Base-by-base conservation (phyloP, 345 rosid species). In the Pugionium dolabratum region DNA sequence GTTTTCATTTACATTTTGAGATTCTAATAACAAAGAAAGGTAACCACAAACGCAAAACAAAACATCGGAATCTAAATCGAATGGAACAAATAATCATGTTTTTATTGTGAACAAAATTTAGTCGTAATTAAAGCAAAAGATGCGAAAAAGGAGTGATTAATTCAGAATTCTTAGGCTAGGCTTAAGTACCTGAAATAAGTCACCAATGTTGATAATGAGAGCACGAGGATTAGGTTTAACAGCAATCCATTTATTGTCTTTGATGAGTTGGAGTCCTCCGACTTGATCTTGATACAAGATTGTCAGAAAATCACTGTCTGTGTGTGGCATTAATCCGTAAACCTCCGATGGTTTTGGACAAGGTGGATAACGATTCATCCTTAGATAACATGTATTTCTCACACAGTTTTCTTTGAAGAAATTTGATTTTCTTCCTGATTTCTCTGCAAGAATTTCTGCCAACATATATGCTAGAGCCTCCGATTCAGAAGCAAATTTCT, bases 281-380 rank as follows among this genome's bases (percentile, higher is more conserved):
- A 94, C 97, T 26, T 82, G 80, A 59, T 94, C 99, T 70, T 94
- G 96, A 45, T 88, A 81, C 57, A 90, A 67, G 64, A 94, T 80
- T 1, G 99, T 94, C 75, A 94, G 91, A 79, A 94, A 94, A 76
- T 90, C 97, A 64, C 97, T 94, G 53, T 94, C 97, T 0, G 99
- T 94, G 76, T 94, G 99, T 2, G 99, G 96, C 84, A 85, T 83
- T 36, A 94, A 79, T 2, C 97, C 99, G 65, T 76, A 82, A 8
- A 88, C 76, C 6, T 78, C 76, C 4, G 66, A 33, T 9, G 86
- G 79, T 34, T 79, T 53, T 0, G 89, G 84, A 71, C 99, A 90
- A 3, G 96, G 93, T 1, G 95, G 97, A 66, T 90, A 94, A 48
- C 89, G 74, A 57, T 94, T 94, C 82, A 94, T 83, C 61, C 99